These are phyloP conservation scores for Aurantiochytrium sp. DNA, from an alignment of 108 stramenopile species.

Conservation along the genomic window DNA sequence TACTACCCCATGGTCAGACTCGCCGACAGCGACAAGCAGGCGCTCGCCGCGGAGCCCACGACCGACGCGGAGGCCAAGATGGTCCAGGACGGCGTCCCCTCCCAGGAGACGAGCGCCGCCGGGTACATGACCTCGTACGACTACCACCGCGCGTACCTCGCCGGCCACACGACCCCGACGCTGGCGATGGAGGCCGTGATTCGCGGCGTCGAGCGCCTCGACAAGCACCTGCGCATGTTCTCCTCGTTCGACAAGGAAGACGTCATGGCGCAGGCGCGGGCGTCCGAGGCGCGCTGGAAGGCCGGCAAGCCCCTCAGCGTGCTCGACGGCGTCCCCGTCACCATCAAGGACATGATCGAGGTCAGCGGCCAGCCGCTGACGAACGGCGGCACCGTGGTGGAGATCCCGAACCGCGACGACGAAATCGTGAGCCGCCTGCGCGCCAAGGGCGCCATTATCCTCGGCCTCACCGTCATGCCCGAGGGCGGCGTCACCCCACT, in stretches of 20 bases:
- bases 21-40: conserved; percentile 9
- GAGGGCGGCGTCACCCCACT: conserved; percentile 62
- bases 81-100: neutral
- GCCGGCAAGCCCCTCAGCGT: conserved; percentile 38
- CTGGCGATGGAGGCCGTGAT: conserved; percentile 40
- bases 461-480: conserved; percentile 53
- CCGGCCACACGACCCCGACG: conserved; percentile 32
- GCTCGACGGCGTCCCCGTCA: conserved; percentile 61
- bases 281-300: conserved; percentile 42
- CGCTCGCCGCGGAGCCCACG: neutral
- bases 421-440: conserved; percentile 45
- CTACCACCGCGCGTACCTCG: conserved; percentile 39
- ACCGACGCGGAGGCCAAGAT: neutral
- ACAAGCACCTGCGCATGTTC: conserved; percentile 34
- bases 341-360: conserved; percentile 56
- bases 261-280: conserved; percentile 39
- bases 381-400: conserved; percentile 35
- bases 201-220: conserved; percentile 19
- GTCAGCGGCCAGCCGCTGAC: conserved; percentile 44
- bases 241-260: conserved; percentile 36
- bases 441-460: conserved; percentile 53
- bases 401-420: conserved; percentile 36
- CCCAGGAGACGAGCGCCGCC: neutral
- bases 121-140: conserved; percentile 37
- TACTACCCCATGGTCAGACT: conserved; percentile 53